Conservation (phyloP, 192 early-diverging fungal genomes). For the Rhizophlyctis rosea region DNA sequence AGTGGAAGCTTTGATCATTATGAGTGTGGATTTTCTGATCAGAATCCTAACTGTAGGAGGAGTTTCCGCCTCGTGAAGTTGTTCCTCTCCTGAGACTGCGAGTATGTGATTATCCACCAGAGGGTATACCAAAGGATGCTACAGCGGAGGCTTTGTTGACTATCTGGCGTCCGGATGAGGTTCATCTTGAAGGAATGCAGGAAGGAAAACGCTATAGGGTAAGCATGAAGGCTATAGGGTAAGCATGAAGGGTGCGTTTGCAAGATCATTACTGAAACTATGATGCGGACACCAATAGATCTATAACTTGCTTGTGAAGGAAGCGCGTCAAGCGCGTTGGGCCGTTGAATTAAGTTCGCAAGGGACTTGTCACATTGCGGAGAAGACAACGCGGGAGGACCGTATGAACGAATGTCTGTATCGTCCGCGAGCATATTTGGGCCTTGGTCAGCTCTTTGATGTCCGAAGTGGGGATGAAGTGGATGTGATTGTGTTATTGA, state of each 20-base stretch:
- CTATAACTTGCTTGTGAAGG: conserved; percentile 16
- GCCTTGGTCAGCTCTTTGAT: conserved; percentile 21
- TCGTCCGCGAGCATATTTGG: conserved; percentile 21
- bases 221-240: conserved; percentile 12
- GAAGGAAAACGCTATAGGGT: conserved; percentile 59
- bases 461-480: conserved; percentile 26
- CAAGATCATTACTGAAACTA: conserved; percentile 11
- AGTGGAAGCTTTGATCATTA: no score
- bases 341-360: conserved; percentile 15
- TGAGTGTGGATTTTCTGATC: no score
- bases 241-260: conserved; percentile 13
- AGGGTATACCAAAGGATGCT: not conserved
- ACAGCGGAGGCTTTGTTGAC: conserved; percentile 39
- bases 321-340: conserved; percentile 8
- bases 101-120: conserved; percentile 44
- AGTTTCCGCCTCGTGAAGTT: conserved; percentile 30
- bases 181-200: conserved; percentile 27
- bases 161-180: conserved; percentile 46
- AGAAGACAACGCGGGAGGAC: conserved; percentile 6
- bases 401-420: conserved; percentile 21
- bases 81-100: conserved; percentile 42
- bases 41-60: conserved; percentile 1
- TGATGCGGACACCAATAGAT: conserved; percentile 16
- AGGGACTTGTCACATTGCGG: conserved; percentile 29
- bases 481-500: conserved; percentile 45